Base-by-base conservation (phyloP, 257 asterid genomes). In the Solanum pimpinellifolium region DNA sequence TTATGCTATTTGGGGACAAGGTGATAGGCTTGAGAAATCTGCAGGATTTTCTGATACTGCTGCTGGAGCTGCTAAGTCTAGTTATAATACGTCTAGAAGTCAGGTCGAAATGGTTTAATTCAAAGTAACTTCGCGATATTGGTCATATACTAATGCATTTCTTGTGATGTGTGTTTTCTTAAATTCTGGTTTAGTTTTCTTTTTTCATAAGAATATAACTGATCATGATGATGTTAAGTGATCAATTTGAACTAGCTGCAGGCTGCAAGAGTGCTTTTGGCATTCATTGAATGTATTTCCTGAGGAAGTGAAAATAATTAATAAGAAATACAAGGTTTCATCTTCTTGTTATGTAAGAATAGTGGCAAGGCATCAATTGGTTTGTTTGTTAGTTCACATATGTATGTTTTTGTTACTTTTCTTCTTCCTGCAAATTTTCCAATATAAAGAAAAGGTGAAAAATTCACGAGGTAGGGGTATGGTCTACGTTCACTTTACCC, bases 1-100 rank as follows among this genome's bases (percentile, higher is more conserved):
- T 6, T 94, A 94, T 46, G 95, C 96, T n/a, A 92, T 92, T 37
- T 94, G 98, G 98, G 96, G 96, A 4, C 94, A 94, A 85, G 98
- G 98, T 41, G 96, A 94, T 11, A 89, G 94, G 90, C 87, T 87
- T 23, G 95, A 93, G 37, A 93, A 87, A 83, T 90, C 94, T 0
- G 88, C 44, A 4, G 85, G 93, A 52, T 82, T 88, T 69, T 89
- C 95, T 74, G 92, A 85, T 10, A 25, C 21, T 65, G 16, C 35
- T 65, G 87, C 10, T 37, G 37, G 60, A 35, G 59, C 62, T 60
- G 23, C 59, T 7, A 41, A 59, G 42, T 39, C 76, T 13, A n/a
- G 39, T 66, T 80, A 47, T 80, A 80, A 80, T 29, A 47, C 68
- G 84, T 81, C 77, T 83, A 91, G 84, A 75, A 81, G 89, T 18